These are phyloP conservation scores for Fusarium cicatricum DNA, from an alignment of 2,329 filamentous ascomycete species.

Conservation along the genomic window DNA sequence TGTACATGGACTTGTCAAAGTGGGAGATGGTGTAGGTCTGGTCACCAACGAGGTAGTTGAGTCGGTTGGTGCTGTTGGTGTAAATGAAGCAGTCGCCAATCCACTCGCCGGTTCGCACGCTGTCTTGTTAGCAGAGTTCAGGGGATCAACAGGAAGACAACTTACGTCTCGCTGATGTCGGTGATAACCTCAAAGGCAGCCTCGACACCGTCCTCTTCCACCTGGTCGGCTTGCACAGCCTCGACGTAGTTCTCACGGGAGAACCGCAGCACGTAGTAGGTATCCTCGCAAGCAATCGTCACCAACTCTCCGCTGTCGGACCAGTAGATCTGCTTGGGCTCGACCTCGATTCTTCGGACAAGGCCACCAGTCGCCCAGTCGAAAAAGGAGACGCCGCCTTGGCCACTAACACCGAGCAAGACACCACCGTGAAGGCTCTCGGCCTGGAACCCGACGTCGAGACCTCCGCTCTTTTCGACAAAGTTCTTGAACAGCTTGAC, in stretches of 20 bases:
- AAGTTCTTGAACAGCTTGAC: conserved; percentile 99
- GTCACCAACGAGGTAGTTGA: conserved; percentile 98
- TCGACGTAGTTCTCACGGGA: conserved; percentile 88
- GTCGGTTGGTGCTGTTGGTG: conserved; percentile 93
- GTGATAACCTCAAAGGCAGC: conserved; percentile 96
- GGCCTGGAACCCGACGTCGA: conserved; percentile 95
- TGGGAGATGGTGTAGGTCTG: conserved; percentile 98
- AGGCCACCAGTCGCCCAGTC: conserved; percentile 93
- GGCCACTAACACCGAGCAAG: conserved; percentile 91
- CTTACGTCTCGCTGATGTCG: conserved; percentile 87
- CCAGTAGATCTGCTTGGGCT: conserved; percentile 85
- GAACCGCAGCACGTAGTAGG: conserved; percentile 92
- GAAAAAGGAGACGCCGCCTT: conserved; percentile 94
- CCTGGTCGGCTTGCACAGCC: conserved; percentile 80
- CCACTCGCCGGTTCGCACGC: conserved; percentile 94
- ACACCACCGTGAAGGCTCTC: conserved; percentile 91
- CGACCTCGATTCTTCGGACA: conserved; percentile 89
- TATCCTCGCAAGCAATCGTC: conserved; percentile 91
- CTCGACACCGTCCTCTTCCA: conserved; percentile 92
- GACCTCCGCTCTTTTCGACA: conserved; percentile 84
- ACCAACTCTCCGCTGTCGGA: conserved; percentile 96
- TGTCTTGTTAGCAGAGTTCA: conserved; percentile 45
- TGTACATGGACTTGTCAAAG: conserved; percentile 94
- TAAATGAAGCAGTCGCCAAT: conserved; percentile 99
- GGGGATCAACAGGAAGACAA: not conserved